Evolutionary conservation across 352 stramenopile genomes (phyloP).

Genomic region (Globisporangium camurandrum): DNA sequence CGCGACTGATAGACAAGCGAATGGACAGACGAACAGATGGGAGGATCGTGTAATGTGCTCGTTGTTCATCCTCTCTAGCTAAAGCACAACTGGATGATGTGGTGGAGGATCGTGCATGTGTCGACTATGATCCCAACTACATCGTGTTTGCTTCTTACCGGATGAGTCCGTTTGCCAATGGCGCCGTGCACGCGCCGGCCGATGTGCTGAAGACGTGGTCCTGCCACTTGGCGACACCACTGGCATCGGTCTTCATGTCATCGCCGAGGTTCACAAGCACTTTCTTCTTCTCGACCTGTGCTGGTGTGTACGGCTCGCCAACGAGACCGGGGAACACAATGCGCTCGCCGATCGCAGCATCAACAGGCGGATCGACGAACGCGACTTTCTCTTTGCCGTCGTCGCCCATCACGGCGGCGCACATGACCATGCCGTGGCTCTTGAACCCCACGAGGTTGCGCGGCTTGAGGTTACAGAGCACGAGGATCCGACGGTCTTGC

Average conservation of each 20-base stretch:
- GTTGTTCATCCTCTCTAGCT: no score
- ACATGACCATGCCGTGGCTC: slow-evolving; percentile 91
- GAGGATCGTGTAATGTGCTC: no score
- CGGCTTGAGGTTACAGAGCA: slow-evolving; percentile 89
- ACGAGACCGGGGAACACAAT: slow-evolving; percentile 59
- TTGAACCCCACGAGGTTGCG: slow-evolving; percentile 87
- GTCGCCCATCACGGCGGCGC: slow-evolving; percentile 53
- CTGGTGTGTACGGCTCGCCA: slow-evolving; percentile 69
- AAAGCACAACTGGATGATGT: no score
- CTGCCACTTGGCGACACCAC: slow-evolving; percentile 80
- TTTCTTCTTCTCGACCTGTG: slow-evolving; percentile 88
- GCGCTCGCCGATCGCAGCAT: slow-evolving; percentile 66
- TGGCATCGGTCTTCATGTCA: slow-evolving; percentile 76
- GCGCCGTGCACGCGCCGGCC: slow-evolving; percentile 62
- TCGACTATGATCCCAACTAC: no score
- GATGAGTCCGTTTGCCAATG: slow-evolving; percentile 69
- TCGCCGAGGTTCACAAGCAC: slow-evolving; percentile 68
- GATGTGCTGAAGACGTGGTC: slow-evolving; percentile 71
- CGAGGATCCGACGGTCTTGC: slow-evolving; percentile 74
- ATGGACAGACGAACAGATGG: no score
- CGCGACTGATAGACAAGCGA: no score
- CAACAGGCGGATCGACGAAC: slow-evolving; percentile 78
- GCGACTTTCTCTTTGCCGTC: slow-evolving; percentile 76
- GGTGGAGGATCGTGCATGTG: no score
- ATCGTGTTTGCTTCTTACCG: no score